Evolutionary conservation across 192 early-diverging fungal genomes (phyloP).

Genomic region (Coemansia sp.): DNA sequence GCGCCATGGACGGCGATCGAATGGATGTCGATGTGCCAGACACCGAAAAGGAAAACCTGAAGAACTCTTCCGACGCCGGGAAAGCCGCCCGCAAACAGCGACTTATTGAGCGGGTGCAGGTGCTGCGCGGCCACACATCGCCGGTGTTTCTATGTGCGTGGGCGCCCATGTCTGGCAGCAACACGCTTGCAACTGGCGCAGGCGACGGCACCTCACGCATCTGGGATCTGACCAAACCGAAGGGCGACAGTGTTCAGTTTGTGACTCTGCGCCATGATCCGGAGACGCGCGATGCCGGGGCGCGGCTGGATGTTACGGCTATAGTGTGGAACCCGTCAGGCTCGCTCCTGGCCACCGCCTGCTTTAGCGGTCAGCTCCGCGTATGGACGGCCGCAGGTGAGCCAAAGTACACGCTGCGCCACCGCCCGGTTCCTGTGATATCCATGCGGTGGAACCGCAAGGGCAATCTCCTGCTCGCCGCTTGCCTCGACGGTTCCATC

Average conservation of each 20-base stretch:
- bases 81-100: conserved; percentile 13
- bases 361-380: conserved; percentile 82
- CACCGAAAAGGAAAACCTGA: conserved; percentile 28
- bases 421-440: conserved; percentile 82
- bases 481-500: conserved; percentile 77
- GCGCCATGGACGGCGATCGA: not conserved
- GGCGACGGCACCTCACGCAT: conserved; percentile 86
- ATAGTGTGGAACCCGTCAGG: conserved; percentile 87
- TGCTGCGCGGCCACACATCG: conserved; percentile 68
- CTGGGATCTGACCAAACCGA: conserved; percentile 72
- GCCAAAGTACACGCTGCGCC: conserved; percentile 61
- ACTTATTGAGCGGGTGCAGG: conserved; percentile 53
- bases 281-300: conserved; percentile 29
- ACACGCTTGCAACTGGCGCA: conserved; percentile 69
- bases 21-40: conserved; percentile 53
- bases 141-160: conserved; percentile 80
- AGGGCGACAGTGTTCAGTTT: conserved; percentile 53
- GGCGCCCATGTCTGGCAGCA: conserved; percentile 68
- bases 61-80: not conserved
- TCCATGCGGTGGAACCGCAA: conserved; percentile 84
- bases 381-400: conserved; percentile 77
- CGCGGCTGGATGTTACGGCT: conserved; percentile 77
- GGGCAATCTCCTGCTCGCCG: conserved; percentile 73
- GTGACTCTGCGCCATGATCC: conserved; percentile 61
- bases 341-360: conserved; percentile 78